These are phyloP conservation scores for Conticribra guillardii DNA, from an alignment of 108 stramenopile species.

Conservation along the genomic window DNA sequence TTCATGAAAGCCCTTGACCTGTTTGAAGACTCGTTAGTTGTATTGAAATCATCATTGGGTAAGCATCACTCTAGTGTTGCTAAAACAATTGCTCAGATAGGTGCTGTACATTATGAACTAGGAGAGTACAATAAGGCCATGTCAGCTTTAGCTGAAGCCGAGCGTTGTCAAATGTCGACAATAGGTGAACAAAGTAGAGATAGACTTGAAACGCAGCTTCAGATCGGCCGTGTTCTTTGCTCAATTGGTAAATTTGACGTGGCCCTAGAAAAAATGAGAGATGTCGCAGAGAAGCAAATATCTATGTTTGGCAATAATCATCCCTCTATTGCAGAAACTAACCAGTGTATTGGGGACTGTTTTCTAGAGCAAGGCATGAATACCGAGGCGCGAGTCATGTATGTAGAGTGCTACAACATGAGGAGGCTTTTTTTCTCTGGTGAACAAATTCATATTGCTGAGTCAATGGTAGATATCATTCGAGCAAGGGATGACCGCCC, in stretches of 20 bases:
- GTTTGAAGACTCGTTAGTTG: constrained; percentile 59
- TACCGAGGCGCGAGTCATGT: constrained; percentile 49
- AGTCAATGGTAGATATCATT: constrained; percentile 45
- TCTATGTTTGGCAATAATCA: constrained; percentile 61
- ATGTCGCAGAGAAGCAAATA: constrained; percentile 56
- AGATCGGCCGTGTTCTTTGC: constrained; percentile 63
- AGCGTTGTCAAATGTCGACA: constrained; percentile 53
- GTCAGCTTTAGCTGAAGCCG: constrained; percentile 53
- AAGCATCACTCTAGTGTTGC: constrained; percentile 65
- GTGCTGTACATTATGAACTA: constrained; percentile 55
- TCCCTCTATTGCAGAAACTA: constrained; percentile 68
- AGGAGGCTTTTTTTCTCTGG: constrained; percentile 62
- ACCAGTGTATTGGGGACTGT: constrained; percentile 61
- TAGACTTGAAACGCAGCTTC: constrained; percentile 62
- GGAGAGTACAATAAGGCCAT: constrained; percentile 64
- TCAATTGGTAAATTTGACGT: constrained; percentile 51
- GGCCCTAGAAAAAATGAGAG: constrained; percentile 52
- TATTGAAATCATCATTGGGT: constrained; percentile 54
- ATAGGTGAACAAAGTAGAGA: constrained; percentile 62
- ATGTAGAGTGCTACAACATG: constrained; percentile 74
- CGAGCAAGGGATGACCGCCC: constrained; percentile 47
- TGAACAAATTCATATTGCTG: constrained; percentile 53
- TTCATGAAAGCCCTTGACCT: constrained; percentile 61
- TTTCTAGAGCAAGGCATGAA: constrained; percentile 61
- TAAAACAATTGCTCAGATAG: constrained; percentile 67